Evolutionary conservation across 306 rosid species (phyloP), one percentile per base, ranked within the genome.

Genomic region (Citrullus amarus): DNA sequence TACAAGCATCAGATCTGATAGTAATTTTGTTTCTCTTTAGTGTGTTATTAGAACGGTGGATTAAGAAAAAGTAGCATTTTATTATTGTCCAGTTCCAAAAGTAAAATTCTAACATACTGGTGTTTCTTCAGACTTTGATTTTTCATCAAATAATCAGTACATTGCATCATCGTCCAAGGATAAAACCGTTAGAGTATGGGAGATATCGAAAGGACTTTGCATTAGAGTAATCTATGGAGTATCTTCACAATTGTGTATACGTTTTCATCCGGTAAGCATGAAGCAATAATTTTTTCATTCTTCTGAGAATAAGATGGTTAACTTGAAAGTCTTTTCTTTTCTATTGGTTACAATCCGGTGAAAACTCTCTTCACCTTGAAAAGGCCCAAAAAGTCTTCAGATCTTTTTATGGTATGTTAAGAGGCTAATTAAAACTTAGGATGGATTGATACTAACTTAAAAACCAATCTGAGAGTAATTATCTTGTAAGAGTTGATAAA

Each of bases 121-220:
- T 86, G 76, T 87, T 62, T 78, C 54, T 90, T 84, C 96, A 94
- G 98, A 94, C 86, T 94, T 94, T 70, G 97, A 94, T 89, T 94
- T 94, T 86, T 81, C 98, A 15, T 90, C 97, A 55, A 94, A 90
- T 85, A 94, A 92, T 89, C 98, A 92, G 86, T 94, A 94, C 85
- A 92, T 94, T 86, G 95, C 97, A 34, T 94, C 98, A 4, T 86
- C 98, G 38, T 94, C 98, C 25, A 75, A 89, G 93, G 98, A 94
- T 85, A 94, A 94, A 88, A 92, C 98, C 82, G 93, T 94, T 79
- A 89, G 95, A 86, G 95, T 94, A 43, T 94, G 98, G 98, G 97
- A 92, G 87, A 90, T 92, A 88, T 81, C 81, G 30, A 90, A 80
- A 86, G 97, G 98, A 65, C 83, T 88, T 82, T 94, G 98, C 88